Percentiles rank a stretch among this genome's conserved stretches.
Evolutionary conservation across 140 eudicot species (phyloP).

Genomic region (Ambrosia hybrid): DNA sequence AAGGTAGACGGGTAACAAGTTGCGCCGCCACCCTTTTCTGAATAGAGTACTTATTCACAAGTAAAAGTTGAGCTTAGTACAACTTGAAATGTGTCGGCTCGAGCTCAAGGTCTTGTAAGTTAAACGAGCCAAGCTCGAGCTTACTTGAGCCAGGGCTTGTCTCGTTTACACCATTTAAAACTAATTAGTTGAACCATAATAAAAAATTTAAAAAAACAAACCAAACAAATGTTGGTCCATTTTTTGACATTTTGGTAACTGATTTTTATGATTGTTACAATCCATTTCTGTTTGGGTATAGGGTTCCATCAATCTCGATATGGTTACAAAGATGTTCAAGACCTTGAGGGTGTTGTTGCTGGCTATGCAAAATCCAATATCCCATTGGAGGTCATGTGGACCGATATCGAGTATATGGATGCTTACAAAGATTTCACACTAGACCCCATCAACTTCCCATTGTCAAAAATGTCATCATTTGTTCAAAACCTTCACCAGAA

Average conservation of each 20-base stretch:
- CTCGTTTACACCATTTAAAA: neutral
- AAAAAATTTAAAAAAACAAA: no score
- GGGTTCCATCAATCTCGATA: constrained; percentile 86
- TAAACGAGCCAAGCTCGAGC: no score
- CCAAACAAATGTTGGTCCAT: no score
- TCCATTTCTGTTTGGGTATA: constrained; percentile 28
- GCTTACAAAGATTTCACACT: constrained; percentile 78
- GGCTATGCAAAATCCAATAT: constrained; percentile 61
- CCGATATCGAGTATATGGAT: constrained; percentile 90
- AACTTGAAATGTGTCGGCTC: no score
- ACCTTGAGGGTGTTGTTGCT: constrained; percentile 61
- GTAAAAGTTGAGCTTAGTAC: no score
- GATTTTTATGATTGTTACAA: neutral
- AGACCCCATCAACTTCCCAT: constrained; percentile 70
- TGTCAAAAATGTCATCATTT: constrained; percentile 46
- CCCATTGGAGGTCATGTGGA: constrained; percentile 88
- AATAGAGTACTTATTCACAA: no score
- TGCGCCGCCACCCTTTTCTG: no score
- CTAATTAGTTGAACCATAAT: neutral
- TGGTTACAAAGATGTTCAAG: constrained; percentile 57
- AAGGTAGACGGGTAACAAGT: no score
- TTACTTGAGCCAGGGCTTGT: no score
- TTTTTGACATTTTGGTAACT: no score
- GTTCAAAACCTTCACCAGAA: constrained; percentile 55
- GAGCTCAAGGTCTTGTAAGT: no score